Conservation (phyloP, 176 grass and related monocot species). For the Musa acuminata region DNA sequence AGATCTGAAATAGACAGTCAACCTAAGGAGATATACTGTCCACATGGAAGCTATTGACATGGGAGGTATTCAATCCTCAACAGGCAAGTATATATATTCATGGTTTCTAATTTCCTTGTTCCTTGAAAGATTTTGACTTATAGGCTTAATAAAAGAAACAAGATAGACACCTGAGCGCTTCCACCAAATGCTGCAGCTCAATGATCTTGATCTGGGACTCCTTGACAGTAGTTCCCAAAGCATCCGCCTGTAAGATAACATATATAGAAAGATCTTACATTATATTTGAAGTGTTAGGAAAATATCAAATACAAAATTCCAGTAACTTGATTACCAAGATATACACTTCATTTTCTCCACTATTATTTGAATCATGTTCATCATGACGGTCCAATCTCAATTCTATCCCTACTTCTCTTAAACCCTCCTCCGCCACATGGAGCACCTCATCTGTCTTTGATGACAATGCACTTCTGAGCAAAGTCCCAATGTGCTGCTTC, state of each 20-base stretch:
- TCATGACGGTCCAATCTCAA: conserved; percentile 41
- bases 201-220: conserved; percentile 87
- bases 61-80: background rate
- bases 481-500: conserved; percentile 79
- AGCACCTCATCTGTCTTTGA: conserved; percentile 60
- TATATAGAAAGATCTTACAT: conserved; percentile 1
- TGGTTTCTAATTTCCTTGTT: background rate
- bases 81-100: background rate
- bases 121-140: background rate
- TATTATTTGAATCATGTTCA: conserved; percentile 30
- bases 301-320: background rate
- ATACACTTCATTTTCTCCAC: conserved; percentile 71
- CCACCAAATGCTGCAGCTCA: conserved; percentile 88
- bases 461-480: conserved; percentile 61
- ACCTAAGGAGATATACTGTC: background rate
- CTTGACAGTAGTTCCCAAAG: conserved; percentile 85
- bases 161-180: conserved; percentile 70
- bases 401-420: conserved; percentile 74
- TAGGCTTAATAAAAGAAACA: background rate
- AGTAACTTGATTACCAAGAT: conserved; percentile 36
- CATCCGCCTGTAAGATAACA: conserved; percentile 55
- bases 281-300: conserved; percentile 3
- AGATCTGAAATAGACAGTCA: background rate
- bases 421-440: conserved; percentile 75
- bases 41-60: no score